Evolutionary conservation across 495 filamentous ascomycete species (phyloP).

Genomic region (Clavariopsis aquatica): DNA sequence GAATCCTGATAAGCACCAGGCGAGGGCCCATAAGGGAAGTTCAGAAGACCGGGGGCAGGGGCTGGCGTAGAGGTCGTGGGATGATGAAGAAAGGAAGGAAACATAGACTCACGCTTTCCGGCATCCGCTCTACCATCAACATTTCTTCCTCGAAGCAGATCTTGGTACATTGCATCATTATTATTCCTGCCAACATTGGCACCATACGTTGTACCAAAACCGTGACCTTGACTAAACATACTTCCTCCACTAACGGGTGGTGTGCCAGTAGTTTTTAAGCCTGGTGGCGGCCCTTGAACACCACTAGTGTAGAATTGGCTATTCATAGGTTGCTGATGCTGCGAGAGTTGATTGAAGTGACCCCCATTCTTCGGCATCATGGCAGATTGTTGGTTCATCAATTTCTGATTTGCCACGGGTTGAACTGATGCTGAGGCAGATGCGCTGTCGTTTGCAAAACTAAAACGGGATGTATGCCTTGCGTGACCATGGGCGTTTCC

Average conservation of each 20-base stretch:
- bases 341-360: conserved; percentile 56
- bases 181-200: conserved; percentile 67
- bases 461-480: conserved; percentile 84
- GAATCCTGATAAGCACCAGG: conserved; percentile 79
- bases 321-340: conserved; percentile 57
- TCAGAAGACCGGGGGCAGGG: conserved; percentile 82
- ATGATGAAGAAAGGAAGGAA: conserved; percentile 79
- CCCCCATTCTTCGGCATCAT: conserved; percentile 67
- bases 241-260: conserved; percentile 78
- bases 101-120: conserved; percentile 92
- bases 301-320: conserved; percentile 64
- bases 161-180: conserved; percentile 76
- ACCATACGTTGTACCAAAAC: conserved; percentile 70
- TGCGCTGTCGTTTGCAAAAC: conserved; percentile 75
- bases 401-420: conserved; percentile 75
- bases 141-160: conserved; percentile 66
- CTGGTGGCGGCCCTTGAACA: conserved; percentile 90
- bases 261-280: conserved; percentile 89
- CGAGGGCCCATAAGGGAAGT: conserved; percentile 85
- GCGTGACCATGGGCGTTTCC: conserved; percentile 69
- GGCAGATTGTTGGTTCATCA: conserved; percentile 84
- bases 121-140: conserved; percentile 65
- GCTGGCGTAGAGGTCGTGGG: conserved; percentile 78
- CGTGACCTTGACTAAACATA: conserved; percentile 75
- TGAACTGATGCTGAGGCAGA: conserved; percentile 71